Evolutionary conservation across 106 monocot species (phyloP).

Genomic region (Dendrobium catenatum): DNA sequence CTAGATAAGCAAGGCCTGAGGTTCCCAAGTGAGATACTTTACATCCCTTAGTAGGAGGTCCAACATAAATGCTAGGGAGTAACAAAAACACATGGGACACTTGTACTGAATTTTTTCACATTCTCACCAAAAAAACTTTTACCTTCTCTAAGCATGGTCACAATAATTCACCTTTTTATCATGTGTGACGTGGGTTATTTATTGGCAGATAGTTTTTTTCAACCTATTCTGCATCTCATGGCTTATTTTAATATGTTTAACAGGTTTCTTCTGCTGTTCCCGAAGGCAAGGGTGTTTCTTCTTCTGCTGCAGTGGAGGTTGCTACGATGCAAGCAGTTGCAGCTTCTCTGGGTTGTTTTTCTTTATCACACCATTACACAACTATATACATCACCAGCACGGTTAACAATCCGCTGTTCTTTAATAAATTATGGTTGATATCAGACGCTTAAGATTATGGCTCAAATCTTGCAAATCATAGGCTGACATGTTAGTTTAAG

Average conservation of each 20-base stretch:
- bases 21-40: no score
- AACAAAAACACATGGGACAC: no score
- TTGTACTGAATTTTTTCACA: no score
- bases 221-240: not conserved
- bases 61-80: no score
- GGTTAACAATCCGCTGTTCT: not conserved
- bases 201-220: not conserved
- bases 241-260: not conserved
- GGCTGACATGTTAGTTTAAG: no score
- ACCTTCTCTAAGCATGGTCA: no score
- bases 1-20: no score
- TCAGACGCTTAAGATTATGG: no score
- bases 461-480: no score
- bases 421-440: not conserved
- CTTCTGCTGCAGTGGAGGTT: conserved; percentile 87
- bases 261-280: conserved; percentile 90
- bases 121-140: no score
- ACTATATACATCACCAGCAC: not conserved
- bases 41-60: no score
- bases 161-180: no score
- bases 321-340: conserved; percentile 85
- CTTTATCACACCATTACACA: not conserved
- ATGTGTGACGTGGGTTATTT: not conserved
- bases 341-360: conserved; percentile 59
- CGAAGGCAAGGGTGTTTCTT: conserved; percentile 91